Evolutionary conservation across 179 eudicot species (phyloP), one percentile per base, ranked within the genome.

Genomic region (Spergularia azorica): DNA sequence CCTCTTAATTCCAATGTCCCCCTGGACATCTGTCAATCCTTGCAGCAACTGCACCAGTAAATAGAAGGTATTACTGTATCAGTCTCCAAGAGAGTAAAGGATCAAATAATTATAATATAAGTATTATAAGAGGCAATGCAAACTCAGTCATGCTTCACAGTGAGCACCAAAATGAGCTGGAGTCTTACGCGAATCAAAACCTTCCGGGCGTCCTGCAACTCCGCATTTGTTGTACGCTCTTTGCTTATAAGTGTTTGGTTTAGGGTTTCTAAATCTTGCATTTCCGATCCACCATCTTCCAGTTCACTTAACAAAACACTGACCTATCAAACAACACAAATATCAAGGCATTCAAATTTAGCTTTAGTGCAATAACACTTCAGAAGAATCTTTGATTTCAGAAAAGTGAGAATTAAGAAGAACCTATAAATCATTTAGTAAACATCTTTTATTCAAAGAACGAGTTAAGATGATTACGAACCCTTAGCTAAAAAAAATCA

Each of bases 1-100:
- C 77, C 90, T 67, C 75, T 85, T 87, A 52, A 87, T 73, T 76
- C 86, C 82, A 62, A 87, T 78, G 59, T 61, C 63, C 69, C 77
- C 70, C 63, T 75, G 72, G 10, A 50, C 60, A 76, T 83, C 84
- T 67, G 74, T 62, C 59, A 87, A 41, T 62, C 80, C 76, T 67
- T 80, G 86, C 56, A 84, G 79, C 59, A 78, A 82, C 90, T 87
- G 63, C 32, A 66, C 62, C 62, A 43, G 41, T 9, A 62, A 63
- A 61, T 69, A 66, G 7, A 52, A 51, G 26, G 67, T 71, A 67
- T 18, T 39, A 62, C 55, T 59, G 67, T 71, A 67, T 18, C 51
- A 62, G 63, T 59, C 66, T 61, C 32, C 13, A 43, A 59, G 17
- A 54, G 14, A 9, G 15, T 51, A 9, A 18, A 39, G 20, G 38